phyloP scores from a whole-genome alignment of 2,329 filamentous ascomycete species.

The Penicillium sp. region DNA sequence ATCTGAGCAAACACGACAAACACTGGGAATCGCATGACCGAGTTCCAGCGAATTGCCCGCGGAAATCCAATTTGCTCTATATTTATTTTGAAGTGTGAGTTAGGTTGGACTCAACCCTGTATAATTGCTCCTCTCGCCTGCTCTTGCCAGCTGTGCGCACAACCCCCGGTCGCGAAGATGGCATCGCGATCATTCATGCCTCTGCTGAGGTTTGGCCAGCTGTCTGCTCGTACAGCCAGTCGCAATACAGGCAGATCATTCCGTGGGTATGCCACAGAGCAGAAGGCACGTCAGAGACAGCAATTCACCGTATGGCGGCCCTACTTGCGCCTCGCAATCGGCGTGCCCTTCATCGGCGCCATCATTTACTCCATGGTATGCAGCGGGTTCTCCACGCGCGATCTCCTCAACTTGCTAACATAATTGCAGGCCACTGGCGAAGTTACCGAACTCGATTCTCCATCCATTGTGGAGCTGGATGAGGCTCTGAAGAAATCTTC shows the following conservation, averaged over 20 bases:
- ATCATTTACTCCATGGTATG: slow-evolving; percentile 51
- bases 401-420: neutral
- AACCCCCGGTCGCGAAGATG: slow-evolving; percentile 23
- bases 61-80: neutral
- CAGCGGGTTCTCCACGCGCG: neutral
- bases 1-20: neutral
- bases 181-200: slow-evolving; percentile 31
- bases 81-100: neutral
- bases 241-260: slow-evolving; percentile 18
- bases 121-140: neutral
- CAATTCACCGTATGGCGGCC: slow-evolving; percentile 42
- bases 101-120: neutral
- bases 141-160: neutral
- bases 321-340: slow-evolving; percentile 47
- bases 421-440: slow-evolving; percentile 32
- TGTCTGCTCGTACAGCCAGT: slow-evolving; percentile 20
- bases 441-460: slow-evolving; percentile 38
- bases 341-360: slow-evolving; percentile 47
- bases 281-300: slow-evolving; percentile 21
- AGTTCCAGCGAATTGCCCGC: neutral
- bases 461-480: slow-evolving; percentile 80
- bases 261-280: slow-evolving; percentile 27
- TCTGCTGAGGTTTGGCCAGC: slow-evolving; percentile 33
- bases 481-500: slow-evolving; percentile 72
- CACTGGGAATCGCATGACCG: neutral